Evolutionary conservation across 2,329 filamentous ascomycete genomes (phyloP).

Genomic region (Stagonosporopsis vannaccii): DNA sequence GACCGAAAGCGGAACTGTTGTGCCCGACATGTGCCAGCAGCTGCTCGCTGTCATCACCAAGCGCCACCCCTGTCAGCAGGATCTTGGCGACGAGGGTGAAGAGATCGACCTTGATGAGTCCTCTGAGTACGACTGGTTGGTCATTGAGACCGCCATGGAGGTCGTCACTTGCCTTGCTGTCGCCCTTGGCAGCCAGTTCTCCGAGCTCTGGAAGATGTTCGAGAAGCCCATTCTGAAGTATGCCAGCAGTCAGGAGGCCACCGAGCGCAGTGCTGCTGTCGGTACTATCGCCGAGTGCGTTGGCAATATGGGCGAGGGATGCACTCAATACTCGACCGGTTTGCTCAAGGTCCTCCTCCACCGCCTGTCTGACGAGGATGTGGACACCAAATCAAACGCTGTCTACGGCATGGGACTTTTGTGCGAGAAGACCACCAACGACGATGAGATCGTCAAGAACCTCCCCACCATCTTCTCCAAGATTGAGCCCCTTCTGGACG

Average conservation of each 20-base stretch:
- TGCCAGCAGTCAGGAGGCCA: constrained; percentile 81
- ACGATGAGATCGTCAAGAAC: constrained; percentile 73
- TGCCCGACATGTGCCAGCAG: constrained; percentile 78
- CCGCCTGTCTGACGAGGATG: constrained; percentile 86
- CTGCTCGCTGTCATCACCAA: constrained; percentile 83
- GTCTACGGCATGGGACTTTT: constrained; percentile 90
- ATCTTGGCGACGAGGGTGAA: constrained; percentile 80
- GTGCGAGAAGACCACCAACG: constrained; percentile 79
- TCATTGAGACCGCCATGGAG: constrained; percentile 92
- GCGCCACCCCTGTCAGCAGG: constrained; percentile 90
- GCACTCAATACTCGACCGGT: constrained; percentile 79
- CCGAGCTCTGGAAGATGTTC: constrained; percentile 93
- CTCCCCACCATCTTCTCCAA: constrained; percentile 82
- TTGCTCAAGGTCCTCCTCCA: constrained; percentile 84
- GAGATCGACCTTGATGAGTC: constrained; percentile 73
- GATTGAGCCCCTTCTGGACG: constrained; percentile 83
- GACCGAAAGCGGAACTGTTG: constrained; percentile 67
- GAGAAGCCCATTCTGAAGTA: constrained; percentile 91
- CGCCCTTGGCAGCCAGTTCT: constrained; percentile 81
- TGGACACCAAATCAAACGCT: constrained; percentile 93
- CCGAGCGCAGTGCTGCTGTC: constrained; percentile 88
- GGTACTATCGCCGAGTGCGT: constrained; percentile 92
- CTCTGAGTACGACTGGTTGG: constrained; percentile 97
- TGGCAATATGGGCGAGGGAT: constrained; percentile 80
- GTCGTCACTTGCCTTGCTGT: constrained; percentile 84